Evolutionary conservation across 257 asterid species (phyloP).

Genomic region (Solanum paucissectum): DNA sequence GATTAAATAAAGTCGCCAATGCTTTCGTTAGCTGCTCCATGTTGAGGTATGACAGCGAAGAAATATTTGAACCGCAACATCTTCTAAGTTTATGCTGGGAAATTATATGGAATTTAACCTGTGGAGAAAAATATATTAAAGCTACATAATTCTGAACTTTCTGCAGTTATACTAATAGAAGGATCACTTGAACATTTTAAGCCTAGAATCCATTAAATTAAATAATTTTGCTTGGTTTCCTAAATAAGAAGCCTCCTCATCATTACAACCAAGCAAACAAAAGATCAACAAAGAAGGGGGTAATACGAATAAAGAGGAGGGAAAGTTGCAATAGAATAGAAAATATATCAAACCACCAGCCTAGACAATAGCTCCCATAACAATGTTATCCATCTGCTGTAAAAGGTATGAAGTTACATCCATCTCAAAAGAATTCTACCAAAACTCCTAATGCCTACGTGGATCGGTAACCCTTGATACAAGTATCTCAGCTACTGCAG

Average conservation of each 20-base stretch:
- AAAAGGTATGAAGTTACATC: background rate
- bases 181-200: background rate
- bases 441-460: background rate
- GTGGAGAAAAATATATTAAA: constrained; percentile 11
- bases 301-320: background rate
- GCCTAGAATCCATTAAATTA: background rate
- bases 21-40: constrained; percentile 84
- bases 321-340: background rate
- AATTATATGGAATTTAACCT: constrained; percentile 82
- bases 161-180: background rate
- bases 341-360: background rate
- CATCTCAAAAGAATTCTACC: background rate
- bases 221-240: background rate
- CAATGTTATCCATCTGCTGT: background rate
- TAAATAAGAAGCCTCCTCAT: background rate
- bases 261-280: background rate
- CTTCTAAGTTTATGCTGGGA: constrained; percentile 61
- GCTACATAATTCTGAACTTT: background rate
- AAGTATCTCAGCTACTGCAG: background rate
- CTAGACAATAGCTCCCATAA: background rate
- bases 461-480: background rate
- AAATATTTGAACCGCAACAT: constrained; percentile 28
- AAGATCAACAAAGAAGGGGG: background rate
- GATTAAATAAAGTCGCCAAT: constrained; percentile 44
- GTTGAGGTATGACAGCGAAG: constrained; percentile 65